A percentile compares a stretch with the other conserved stretches of the same genome.
phyloP scores from a whole-genome alignment of 139 green algal genomes.

The Bryopsis sp. region DNA sequence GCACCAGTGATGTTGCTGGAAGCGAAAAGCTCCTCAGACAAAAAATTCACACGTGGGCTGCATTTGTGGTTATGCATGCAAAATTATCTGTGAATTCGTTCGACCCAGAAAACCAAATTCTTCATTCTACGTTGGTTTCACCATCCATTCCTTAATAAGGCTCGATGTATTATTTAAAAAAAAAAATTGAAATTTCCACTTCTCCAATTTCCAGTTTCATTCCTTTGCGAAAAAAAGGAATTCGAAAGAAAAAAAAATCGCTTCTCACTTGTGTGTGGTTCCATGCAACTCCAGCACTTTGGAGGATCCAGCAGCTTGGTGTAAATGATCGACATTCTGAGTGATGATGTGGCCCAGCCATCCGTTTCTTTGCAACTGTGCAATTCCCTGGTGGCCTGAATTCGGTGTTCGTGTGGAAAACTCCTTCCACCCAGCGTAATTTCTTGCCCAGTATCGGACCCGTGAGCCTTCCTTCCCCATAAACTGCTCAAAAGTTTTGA shows the following conservation, averaged over 20 bases:
- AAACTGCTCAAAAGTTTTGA: slow-evolving; percentile 51
- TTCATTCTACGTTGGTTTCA: too few species aligned
- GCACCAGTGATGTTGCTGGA: too few species aligned
- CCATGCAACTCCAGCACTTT: slow-evolving; percentile 87
- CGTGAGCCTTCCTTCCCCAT: slow-evolving; percentile 35
- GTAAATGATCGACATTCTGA: slow-evolving; percentile 95
- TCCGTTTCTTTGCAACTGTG: slow-evolving; percentile 44
- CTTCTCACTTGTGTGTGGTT: slow-evolving; percentile 80
- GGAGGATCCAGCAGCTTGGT: slow-evolving; percentile 48
- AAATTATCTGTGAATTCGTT: too few species aligned
- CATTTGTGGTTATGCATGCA: too few species aligned
- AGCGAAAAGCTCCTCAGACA: too few species aligned
- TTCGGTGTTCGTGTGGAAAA: slow-evolving; percentile 62
- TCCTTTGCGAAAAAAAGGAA: not conserved
- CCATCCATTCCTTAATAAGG: too few species aligned
- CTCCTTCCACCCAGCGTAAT: slow-evolving; percentile 70
- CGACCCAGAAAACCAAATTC: too few species aligned
- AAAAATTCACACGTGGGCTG: too few species aligned
- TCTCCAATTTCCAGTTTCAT: too few species aligned
- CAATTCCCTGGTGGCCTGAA: slow-evolving; percentile 50
- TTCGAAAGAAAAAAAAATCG: too few species aligned
- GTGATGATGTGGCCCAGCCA: slow-evolving; percentile 72
- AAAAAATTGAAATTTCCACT: too few species aligned
- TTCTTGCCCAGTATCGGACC: slow-evolving; percentile 81
- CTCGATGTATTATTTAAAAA: too few species aligned